Evolutionary conservation across 768 basidiomycete genomes (phyloP).

Genomic region (Mycena metata): DNA sequence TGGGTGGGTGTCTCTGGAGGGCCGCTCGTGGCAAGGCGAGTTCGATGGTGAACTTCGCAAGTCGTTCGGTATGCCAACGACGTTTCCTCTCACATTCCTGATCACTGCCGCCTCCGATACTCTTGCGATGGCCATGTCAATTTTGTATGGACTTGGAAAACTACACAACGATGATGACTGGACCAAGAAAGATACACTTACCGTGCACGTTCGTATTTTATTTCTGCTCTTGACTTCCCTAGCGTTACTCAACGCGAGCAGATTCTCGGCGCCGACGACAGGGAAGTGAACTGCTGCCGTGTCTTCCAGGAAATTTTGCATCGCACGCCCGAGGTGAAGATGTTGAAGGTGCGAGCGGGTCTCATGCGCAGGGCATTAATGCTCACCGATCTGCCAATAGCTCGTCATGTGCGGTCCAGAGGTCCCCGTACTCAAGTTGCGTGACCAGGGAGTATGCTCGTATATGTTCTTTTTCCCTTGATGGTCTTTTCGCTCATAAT

Average conservation of each 20-base stretch:
- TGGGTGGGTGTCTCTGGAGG: conserved; percentile 1
- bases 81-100: background rate
- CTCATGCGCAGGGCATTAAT: too few species aligned
- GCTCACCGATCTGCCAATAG: background rate
- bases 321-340: too few species aligned
- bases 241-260: background rate
- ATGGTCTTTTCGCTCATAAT: too few species aligned
- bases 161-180: background rate
- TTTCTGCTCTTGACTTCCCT: background rate
- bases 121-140: background rate
- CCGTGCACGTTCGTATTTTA: background rate
- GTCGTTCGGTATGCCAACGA: background rate
- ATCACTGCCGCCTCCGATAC: background rate
- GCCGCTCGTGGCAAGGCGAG: background rate
- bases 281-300: too few species aligned
- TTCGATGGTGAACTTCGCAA: background rate
- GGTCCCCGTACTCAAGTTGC: too few species aligned
- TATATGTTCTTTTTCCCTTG: too few species aligned
- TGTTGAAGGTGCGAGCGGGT: too few species aligned
- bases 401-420: background rate
- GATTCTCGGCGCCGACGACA: too few species aligned
- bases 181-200: background rate
- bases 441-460: too few species aligned
- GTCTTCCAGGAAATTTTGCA: too few species aligned
- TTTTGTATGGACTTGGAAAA: background rate